Evolutionary conservation across 2,329 filamentous ascomycete genomes (phyloP).

Genomic region (Sporothrix brunneoviolacea): DNA sequence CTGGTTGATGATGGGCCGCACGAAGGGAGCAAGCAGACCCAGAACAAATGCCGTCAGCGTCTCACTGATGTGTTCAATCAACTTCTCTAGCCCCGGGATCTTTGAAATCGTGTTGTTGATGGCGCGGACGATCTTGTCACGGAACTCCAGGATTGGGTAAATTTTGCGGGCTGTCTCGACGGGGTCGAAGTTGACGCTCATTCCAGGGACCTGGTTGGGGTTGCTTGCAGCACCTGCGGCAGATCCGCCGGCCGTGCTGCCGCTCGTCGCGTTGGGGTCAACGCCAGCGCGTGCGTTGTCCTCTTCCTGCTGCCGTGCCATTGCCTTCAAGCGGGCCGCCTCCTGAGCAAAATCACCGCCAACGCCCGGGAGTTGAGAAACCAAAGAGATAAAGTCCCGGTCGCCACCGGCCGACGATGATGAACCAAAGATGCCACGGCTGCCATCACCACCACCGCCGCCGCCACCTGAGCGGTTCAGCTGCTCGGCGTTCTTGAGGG

Average conservation of each 20-base stretch:
- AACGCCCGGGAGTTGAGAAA: conserved; percentile 67
- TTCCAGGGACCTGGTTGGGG: conserved; percentile 60
- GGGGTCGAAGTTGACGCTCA: conserved; percentile 70
- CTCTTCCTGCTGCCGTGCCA: conserved; percentile 57
- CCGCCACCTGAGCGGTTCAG: conserved; percentile 26
- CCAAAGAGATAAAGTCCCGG: conserved; percentile 61
- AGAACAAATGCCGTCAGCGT: conserved; percentile 87
- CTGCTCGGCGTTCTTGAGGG: conserved; percentile 61
- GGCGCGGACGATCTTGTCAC: conserved; percentile 84
- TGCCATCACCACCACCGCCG: conserved; percentile 23
- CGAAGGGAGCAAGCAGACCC: conserved; percentile 82
- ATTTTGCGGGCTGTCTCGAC: conserved; percentile 73
- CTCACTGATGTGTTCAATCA: conserved; percentile 93
- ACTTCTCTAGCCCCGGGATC: conserved; percentile 79
- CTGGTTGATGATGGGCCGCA: conserved; percentile 83
- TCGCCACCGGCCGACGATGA: conserved; percentile 31
- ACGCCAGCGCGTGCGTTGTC: conserved; percentile 37
- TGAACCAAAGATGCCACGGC: conserved; percentile 29
- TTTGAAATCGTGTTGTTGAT: conserved; percentile 84
- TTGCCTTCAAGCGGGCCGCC: conserved; percentile 55
- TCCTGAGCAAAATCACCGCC: conserved; percentile 61
- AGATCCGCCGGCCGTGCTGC: background rate
- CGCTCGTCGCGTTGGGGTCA: background rate
- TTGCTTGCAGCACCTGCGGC: conserved; percentile 33
- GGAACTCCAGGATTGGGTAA: conserved; percentile 89